Evolutionary conservation across 1,284 basidiomycete species (phyloP), one percentile per base, ranked within the genome.

Genomic region (Schizophyllum commune): DNA sequence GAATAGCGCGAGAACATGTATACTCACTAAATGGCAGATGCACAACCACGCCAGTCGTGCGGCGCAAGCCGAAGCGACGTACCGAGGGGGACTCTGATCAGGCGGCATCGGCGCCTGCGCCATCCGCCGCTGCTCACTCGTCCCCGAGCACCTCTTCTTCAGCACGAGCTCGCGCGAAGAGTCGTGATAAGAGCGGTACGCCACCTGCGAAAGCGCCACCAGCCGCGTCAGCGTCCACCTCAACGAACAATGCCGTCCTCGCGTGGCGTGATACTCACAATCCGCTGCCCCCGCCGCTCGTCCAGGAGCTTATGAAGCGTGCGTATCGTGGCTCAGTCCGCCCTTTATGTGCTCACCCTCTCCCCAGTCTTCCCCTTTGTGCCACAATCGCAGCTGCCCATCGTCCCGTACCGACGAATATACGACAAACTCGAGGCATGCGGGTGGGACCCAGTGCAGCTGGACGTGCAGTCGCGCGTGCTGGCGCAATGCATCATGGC

Each of bases 301-400:
- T 52, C 19, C 58, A 47, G 13, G 58, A 58, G 27, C 58, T 58
- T 22, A 52, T 58, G 9, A 58, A 58, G 52, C 58, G 52, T 58
- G 22, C 52, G 19, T 58, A 15, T 19, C 22, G 15, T 19, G 51
- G 58, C 32, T n/a, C 9, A 34, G 27, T 9, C 33, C 27, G 27
- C 6, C 8, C 7, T 27, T 27, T 27, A n/a, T 27, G 27, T 27
- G 27, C 27, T 27, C 27, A 27, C 27, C 27, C 27, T n/a, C 27
- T 27, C 27, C 3, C 27, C 27, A 27, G 27, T 27, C 27, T 33
- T 58, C 19, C 47, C 39, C 20, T 52, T 32, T 9, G 17, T 58
- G 22, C 51, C 51, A 22, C 58, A 58, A 32, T 27, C 22, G 15
- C n/a, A 52, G 17, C 58, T 52, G 21, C 58, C 58, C 22, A 17